Conservation (phyloP, 305 asterid genomes). For the Andrographis paniculata region DNA sequence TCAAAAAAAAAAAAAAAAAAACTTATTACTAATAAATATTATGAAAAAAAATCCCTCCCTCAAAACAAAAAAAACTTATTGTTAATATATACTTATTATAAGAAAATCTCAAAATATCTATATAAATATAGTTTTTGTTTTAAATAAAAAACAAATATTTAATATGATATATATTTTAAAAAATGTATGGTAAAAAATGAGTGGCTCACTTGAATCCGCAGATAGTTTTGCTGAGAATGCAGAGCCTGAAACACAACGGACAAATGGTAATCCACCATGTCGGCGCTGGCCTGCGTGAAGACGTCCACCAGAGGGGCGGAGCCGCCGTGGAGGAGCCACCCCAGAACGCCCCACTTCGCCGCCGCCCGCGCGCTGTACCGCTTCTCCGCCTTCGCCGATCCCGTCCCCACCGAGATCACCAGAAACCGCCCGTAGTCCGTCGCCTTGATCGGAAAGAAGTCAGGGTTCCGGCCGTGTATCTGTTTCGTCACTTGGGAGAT, state of each 20-base stretch:
- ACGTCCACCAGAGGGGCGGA: slow-evolving; percentile 30
- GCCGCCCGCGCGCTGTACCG: slow-evolving; percentile 27
- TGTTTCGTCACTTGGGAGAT: slow-evolving; percentile 24
- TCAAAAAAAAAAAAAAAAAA: too few species aligned
- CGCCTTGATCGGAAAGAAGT: slow-evolving; percentile 23
- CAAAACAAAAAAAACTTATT: too few species aligned
- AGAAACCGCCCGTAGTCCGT: slow-evolving; percentile 25
- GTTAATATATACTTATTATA: too few species aligned
- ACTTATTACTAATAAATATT: too few species aligned
- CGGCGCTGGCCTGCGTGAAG: slow-evolving; percentile 32
- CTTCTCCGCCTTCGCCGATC: slow-evolving; percentile 23
- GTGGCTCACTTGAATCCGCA: slow-evolving; percentile 33
- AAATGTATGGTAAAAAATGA: neutral
- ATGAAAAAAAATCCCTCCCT: too few species aligned
- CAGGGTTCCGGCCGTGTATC: slow-evolving; percentile 13
- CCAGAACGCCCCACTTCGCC: slow-evolving; percentile 35
- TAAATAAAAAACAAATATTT: neutral
- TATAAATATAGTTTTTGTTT: too few species aligned
- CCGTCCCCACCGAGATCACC: slow-evolving; percentile 39
- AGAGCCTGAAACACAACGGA: slow-evolving; percentile 30
- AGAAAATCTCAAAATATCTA: too few species aligned
- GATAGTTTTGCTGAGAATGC: slow-evolving; percentile 26
- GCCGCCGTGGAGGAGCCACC: slow-evolving; percentile 25
- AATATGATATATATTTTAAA: too few species aligned
- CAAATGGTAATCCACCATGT: slow-evolving; percentile 35